phyloP scores from a whole-genome alignment of 208 protist species.

The Acanthamoeba triangularis region DNA sequence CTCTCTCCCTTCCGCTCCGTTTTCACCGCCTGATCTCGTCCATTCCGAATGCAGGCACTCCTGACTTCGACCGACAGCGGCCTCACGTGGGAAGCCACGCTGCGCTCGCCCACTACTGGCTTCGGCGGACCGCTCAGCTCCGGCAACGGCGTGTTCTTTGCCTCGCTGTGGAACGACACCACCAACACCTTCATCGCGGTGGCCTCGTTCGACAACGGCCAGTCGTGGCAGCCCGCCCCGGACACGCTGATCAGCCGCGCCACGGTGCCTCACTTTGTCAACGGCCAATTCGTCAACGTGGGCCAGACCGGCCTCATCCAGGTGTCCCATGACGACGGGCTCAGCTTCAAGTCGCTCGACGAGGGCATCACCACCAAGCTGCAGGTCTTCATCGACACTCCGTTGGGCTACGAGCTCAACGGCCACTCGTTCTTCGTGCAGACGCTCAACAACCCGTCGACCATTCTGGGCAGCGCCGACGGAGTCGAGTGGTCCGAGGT shows the following conservation, averaged over 20 bases:
- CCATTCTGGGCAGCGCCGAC: not conserved
- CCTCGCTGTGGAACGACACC: not conserved
- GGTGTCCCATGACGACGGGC: not conserved
- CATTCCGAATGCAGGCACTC: not conserved
- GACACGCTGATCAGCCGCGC: not conserved
- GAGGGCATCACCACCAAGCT: not conserved
- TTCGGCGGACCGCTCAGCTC: not conserved
- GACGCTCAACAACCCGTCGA: not conserved
- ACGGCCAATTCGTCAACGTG: not conserved
- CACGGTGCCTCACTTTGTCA: not conserved
- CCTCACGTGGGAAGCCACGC: not conserved
- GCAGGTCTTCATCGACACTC: not conserved
- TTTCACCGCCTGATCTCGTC: not conserved
- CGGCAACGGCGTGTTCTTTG: not conserved
- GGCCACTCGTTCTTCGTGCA: not conserved
- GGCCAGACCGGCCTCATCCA: not conserved
- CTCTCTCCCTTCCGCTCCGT: not conserved
- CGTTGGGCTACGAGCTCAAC: no score
- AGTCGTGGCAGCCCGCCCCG: not conserved
- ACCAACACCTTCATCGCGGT: not conserved
- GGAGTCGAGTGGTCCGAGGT: not conserved
- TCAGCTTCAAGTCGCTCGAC: not conserved
- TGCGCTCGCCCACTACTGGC: not conserved
- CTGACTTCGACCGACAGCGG: not conserved
- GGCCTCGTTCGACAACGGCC: not conserved